A percentile compares a stretch with the other conserved stretches of the same genome.
Evolutionary conservation across 768 basidiomycete species (phyloP).

Genomic region (Suillus subaureus): DNA sequence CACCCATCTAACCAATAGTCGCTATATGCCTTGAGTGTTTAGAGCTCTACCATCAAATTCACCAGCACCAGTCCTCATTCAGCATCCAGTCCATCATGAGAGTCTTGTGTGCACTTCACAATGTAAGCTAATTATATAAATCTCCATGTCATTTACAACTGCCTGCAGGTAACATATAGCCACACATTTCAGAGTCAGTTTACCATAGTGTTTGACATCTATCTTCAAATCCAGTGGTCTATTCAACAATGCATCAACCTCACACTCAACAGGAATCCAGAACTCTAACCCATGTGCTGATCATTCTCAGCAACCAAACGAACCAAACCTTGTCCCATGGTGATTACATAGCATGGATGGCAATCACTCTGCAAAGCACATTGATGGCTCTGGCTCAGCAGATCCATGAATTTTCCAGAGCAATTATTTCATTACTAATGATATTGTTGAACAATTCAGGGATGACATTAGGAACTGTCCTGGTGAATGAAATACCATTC

Average conservation of each 20-base stretch:
- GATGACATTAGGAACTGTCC: slow-evolving; percentile 10
- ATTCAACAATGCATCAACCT: background rate
- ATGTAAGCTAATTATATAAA: background rate
- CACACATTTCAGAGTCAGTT: background rate
- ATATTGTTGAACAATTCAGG: slow-evolving; percentile 30
- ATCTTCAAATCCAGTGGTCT: background rate
- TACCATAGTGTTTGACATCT: background rate
- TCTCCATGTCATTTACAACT: background rate
- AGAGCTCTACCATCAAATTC: background rate
- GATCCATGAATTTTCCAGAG: slow-evolving; percentile 23
- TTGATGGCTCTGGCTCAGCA: slow-evolving; percentile 22
- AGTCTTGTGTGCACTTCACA: background rate
- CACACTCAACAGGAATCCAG: background rate
- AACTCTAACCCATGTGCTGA: background rate
- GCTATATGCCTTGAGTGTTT: background rate
- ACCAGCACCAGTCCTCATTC: background rate
- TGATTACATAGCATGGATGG: slow-evolving; percentile 35
- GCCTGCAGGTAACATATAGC: background rate
- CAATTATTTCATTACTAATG: slow-evolving; percentile 28
- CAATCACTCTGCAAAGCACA: slow-evolving; percentile 36
- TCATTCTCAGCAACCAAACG: slow-evolving; percentile 17
- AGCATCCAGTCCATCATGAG: background rate
- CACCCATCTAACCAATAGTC: background rate
- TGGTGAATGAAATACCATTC: background rate
- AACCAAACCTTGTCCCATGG: slow-evolving; percentile 27